Percentiles rank a stretch among this genome's conserved stretches.
phyloP scores from a whole-genome alignment of 495 filamentous ascomycete genomes.

The Podospora conica region DNA sequence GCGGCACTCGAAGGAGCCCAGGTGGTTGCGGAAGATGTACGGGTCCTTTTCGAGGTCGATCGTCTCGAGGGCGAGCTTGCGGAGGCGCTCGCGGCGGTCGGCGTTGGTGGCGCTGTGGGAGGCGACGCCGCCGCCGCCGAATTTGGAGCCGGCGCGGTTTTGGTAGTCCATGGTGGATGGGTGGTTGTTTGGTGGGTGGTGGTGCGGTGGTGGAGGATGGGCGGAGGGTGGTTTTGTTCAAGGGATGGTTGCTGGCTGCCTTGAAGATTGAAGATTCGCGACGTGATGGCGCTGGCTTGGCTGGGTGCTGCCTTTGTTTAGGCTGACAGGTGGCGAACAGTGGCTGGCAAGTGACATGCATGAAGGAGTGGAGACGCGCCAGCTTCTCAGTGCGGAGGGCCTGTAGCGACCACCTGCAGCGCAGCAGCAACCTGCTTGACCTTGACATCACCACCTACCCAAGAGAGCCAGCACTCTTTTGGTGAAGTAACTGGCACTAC shows the following conservation, averaged over 20 bases:
- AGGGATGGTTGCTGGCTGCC: neutral
- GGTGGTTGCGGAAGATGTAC: conserved; percentile 99
- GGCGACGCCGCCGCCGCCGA: conserved; percentile 95
- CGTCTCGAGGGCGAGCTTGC: conserved; percentile 94
- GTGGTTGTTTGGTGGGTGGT: neutral
- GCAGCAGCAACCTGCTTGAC: too few species aligned
- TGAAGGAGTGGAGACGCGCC: neutral
- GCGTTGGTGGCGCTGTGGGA: conserved; percentile 90
- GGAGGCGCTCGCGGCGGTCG: conserved; percentile 92
- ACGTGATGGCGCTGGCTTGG: neutral
- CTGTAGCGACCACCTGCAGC: too few species aligned
- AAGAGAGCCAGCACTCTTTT: neutral
- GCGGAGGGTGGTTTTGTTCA: neutral
- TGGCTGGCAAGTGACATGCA: neutral
- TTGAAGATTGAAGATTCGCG: neutral
- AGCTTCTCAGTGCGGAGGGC: too few species aligned
- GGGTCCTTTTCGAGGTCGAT: conserved; percentile 99
- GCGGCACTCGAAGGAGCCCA: conserved; percentile 96
- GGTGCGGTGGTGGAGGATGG: neutral
- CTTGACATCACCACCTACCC: too few species aligned
- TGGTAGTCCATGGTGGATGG: conserved; percentile 54
- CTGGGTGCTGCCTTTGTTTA: too few species aligned
- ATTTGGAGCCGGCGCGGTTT: conserved; percentile 96
- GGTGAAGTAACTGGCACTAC: neutral
- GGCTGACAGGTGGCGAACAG: neutral